Percentiles rank a stretch among this genome's conserved stretches.
Evolutionary conservation across 768 basidiomycete species (phyloP).

Genomic region (Leccinum barrowsii): DNA sequence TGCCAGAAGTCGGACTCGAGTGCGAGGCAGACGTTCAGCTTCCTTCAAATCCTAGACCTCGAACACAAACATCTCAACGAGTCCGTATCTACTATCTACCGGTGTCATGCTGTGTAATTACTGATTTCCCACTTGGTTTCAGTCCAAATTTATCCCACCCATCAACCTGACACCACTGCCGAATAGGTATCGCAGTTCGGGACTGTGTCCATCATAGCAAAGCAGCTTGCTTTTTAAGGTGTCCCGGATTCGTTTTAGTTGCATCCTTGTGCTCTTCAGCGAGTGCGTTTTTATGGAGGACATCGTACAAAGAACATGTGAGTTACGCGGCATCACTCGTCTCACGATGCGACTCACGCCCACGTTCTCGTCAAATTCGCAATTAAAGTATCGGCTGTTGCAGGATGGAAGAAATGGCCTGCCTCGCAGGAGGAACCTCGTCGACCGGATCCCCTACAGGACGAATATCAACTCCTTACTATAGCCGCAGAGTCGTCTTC

Average conservation of each 20-base stretch:
- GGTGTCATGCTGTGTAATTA: neutral
- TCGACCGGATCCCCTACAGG: slow-evolving; percentile 14
- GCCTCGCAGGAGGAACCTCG: neutral
- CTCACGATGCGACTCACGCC: neutral
- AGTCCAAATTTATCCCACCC: neutral
- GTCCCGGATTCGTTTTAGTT: neutral
- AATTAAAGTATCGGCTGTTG: slow-evolving; percentile 7
- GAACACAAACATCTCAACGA: neutral
- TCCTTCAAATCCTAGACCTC: neutral
- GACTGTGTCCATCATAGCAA: neutral
- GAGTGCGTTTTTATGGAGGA: slow-evolving; percentile 7
- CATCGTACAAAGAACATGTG: slow-evolving; percentile 7
- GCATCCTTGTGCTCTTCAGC: neutral
- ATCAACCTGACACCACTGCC: neutral
- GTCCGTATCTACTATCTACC: neutral
- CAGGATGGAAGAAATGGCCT: slow-evolving; percentile 19
- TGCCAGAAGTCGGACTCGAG: too few relatives aligned
- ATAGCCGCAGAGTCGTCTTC: slow-evolving; percentile 4
- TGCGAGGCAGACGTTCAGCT: neutral
- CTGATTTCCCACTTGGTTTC: neutral
- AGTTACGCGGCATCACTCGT: neutral
- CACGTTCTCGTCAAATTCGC: neutral
- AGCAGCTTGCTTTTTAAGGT: neutral
- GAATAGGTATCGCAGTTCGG: neutral
- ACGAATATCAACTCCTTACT: slow-evolving; percentile 23